Base-by-base conservation (phyloP, 164 flowering plant species). In the Dillenia suffruticosa region DNA sequence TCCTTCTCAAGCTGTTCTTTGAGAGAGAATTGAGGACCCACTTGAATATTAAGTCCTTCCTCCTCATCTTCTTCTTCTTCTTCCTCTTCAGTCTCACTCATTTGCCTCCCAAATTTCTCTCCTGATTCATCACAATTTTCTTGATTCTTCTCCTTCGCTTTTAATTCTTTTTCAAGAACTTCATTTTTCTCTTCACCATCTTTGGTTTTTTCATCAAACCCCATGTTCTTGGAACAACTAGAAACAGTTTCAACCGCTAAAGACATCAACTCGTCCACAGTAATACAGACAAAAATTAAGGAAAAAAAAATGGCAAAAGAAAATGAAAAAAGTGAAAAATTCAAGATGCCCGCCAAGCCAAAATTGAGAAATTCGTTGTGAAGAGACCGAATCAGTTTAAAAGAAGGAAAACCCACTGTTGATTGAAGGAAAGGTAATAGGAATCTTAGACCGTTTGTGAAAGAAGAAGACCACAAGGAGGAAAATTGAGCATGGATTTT, bases 1-100 rank as follows among this genome's bases (percentile, higher is more conserved):
- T 61, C 67, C 26, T 61, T 65, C 51, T 70, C 62, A 16, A 70
- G 47, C 46, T 52, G 65, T 63, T 63, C 62, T 40, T 44, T 62
- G 58, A 67, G 53, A 10, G 65, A 48, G 57, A 49, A 49, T 48
- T 49, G 58, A 8, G 70, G 70, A 48, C 70, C 70, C 65, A 67
- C 48, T n/a, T 67, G 48, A 59, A 50, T 49, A 9, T 65, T 63
- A 11, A 13, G 24, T 9, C 47, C 65, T 13, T 61, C 67, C 13
- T 72, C 74, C 12, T 73, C 82, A 1, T 65, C 81, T 6, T 83
- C 88, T 9, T 83, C 85, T 1, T 75, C 83, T 10, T 82, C 85
- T n/a, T 68, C 63, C 8, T 73, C 76, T 68, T 68, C 67, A 46
- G 75, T 50, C 54, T 86, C 84, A 64, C 79, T 76, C 72, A 63